These are phyloP conservation scores for Cladophialophora immunda DNA, from an alignment of 2,329 filamentous ascomycete species.

Conservation along the genomic window DNA sequence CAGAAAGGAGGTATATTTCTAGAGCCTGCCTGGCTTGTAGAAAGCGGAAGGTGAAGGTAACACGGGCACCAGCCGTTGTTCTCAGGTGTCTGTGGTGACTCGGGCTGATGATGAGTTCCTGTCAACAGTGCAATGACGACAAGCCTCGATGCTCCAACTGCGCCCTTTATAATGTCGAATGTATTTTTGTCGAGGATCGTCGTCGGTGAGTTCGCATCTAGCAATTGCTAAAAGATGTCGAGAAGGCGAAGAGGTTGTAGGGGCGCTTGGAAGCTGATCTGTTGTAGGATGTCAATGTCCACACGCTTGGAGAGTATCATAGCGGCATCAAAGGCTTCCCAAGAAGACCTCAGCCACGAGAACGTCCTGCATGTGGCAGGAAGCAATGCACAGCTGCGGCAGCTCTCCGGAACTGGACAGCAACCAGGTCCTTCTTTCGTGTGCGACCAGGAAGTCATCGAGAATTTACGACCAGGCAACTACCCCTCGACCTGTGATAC, in stretches of 20 bases:
- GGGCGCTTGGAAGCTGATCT: neutral
- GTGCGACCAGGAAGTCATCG: neutral
- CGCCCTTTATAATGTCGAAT: slow-evolving; percentile 21
- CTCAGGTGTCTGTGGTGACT: neutral
- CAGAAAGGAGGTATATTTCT: slow-evolving; percentile 22
- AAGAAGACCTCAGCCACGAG: neutral
- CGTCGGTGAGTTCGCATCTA: slow-evolving; percentile 9
- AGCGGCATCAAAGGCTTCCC: neutral
- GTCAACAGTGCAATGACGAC: slow-evolving; percentile 18
- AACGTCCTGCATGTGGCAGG: neutral
- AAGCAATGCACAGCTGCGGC: neutral
- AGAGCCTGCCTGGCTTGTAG: slow-evolving; percentile 23
- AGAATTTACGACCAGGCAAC: neutral
- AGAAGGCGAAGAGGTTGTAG: neutral
- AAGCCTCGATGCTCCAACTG: slow-evolving; percentile 25
- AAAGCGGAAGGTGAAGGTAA: slow-evolving; percentile 22
- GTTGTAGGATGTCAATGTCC: neutral
- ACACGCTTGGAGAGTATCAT: slow-evolving; percentile 3
- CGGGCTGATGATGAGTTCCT: neutral
- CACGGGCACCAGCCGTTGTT: neutral
- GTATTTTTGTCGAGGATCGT: slow-evolving; percentile 17
- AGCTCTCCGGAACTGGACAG: neutral
- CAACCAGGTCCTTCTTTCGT: neutral
- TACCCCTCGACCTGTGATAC: neutral
- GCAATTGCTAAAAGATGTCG: neutral